phyloP scores from a whole-genome alignment of 768 basidiomycete genomes.

The Lanmaoa pseudosensibilis region DNA sequence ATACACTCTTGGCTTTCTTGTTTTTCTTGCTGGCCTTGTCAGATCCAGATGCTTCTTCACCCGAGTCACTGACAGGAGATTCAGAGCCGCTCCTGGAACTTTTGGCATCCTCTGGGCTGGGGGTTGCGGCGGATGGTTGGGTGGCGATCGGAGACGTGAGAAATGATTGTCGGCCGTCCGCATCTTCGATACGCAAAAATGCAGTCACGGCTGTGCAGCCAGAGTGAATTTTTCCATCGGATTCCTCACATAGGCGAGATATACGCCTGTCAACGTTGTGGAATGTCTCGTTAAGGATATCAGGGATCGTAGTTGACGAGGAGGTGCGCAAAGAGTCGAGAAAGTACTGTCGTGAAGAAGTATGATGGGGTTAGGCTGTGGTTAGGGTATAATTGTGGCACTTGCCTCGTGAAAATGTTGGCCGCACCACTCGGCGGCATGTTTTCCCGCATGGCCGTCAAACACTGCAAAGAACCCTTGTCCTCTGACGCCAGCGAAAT shows the following conservation, averaged over 20 bases:
- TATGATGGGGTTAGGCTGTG: slow-evolving; percentile 9
- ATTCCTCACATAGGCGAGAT: slow-evolving; percentile 81
- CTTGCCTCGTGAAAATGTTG: slow-evolving; percentile 88
- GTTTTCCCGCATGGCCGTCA: slow-evolving; percentile 97
- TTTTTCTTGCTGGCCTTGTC: slow-evolving; percentile 39
- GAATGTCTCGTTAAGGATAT: slow-evolving; percentile 91
- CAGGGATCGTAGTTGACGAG: slow-evolving; percentile 67
- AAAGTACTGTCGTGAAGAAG: slow-evolving; percentile 47
- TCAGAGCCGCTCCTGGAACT: slow-evolving; percentile 39
- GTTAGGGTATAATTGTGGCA: neutral
- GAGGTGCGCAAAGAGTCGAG: slow-evolving; percentile 66
- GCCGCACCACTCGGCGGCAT: slow-evolving; percentile 99
- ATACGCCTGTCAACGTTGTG: slow-evolving; percentile 86
- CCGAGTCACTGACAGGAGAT: slow-evolving; percentile 46
- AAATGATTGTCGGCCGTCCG: slow-evolving; percentile 71
- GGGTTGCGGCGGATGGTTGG: slow-evolving; percentile 32
- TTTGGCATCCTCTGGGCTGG: slow-evolving; percentile 34
- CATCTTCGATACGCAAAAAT: slow-evolving; percentile 90
- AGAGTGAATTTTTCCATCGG: slow-evolving; percentile 90
- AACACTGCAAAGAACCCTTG: slow-evolving; percentile 99
- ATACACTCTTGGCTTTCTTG: slow-evolving; percentile 41
- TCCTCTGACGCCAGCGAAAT: slow-evolving; percentile 86
- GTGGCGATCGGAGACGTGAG: slow-evolving; percentile 35
- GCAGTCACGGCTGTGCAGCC: slow-evolving; percentile 97
- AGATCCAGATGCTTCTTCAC: slow-evolving; percentile 33